phyloP scores from a whole-genome alignment of 768 basidiomycete genomes.

The Mycena leptocephala region DNA sequence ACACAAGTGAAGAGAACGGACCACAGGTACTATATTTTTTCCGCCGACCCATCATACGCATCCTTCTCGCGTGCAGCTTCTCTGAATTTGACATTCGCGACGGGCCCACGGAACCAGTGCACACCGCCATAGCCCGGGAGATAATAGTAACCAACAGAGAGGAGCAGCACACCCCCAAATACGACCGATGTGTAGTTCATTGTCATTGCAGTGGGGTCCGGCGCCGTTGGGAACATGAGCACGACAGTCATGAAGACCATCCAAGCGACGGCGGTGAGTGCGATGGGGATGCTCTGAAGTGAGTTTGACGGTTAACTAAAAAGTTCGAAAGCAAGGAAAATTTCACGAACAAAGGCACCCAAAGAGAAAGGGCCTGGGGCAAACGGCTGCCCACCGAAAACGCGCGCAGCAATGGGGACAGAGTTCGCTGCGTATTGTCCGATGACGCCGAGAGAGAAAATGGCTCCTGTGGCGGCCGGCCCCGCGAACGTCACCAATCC shows the following conservation, averaged over 20 bases:
- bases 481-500: background rate
- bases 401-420: background rate
- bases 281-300: slow-evolving; percentile 62
- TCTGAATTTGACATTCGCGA: slow-evolving; percentile 26
- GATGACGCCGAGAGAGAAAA: background rate
- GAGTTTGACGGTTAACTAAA: background rate
- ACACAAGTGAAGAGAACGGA: too few relatives aligned
- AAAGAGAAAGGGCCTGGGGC: background rate
- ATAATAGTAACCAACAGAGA: slow-evolving; percentile 72
- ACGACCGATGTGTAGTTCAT: slow-evolving; percentile 79
- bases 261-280: slow-evolving; percentile 62
- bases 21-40: background rate
- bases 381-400: background rate
- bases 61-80: background rate
- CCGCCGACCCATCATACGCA: background rate
- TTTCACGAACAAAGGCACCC: background rate
- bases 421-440: background rate
- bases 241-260: slow-evolving; percentile 70
- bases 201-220: slow-evolving; percentile 51
- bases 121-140: slow-evolving; percentile 57
- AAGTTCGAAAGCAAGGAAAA: background rate
- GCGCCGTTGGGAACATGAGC: slow-evolving; percentile 67
- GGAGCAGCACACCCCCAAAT: slow-evolving; percentile 62
- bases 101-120: slow-evolving; percentile 47
- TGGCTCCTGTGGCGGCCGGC: background rate